These are phyloP conservation scores for Neurospora crassa DNA, from an alignment of 2,329 filamentous ascomycete genomes.

Conservation along the genomic window DNA sequence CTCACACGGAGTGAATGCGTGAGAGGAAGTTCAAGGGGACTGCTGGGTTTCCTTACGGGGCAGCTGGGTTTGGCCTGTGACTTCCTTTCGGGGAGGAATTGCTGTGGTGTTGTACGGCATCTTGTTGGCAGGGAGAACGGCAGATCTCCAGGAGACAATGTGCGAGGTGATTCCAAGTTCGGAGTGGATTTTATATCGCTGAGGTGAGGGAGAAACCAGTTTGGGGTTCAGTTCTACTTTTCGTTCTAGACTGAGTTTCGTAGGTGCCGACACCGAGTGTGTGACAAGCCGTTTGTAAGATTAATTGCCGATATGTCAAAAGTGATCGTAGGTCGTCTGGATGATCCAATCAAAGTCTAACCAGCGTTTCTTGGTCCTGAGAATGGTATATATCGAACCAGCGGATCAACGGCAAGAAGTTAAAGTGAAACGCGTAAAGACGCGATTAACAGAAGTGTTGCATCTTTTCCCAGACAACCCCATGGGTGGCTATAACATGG, in stretches of 20 bases:
- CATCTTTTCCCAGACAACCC: not conserved
- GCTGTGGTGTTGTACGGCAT: conserved; percentile 91
- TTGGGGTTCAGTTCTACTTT: not conserved
- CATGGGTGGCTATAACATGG: not conserved
- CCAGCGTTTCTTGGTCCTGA: not conserved
- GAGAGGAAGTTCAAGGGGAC: not conserved
- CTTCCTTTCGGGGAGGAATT: conserved; percentile 70
- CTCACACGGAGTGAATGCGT: not conserved
- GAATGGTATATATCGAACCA: not conserved
- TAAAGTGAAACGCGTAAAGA: conserved; percentile 11
- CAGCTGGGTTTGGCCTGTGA: conserved; percentile 75
- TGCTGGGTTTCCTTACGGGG: conserved; percentile 53
- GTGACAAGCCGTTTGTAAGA: not conserved
- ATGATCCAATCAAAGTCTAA: not conserved
- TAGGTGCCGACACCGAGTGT: not conserved
- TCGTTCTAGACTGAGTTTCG: not conserved
- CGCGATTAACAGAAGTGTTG: conserved; percentile 4
- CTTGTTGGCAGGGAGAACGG: conserved; percentile 9
- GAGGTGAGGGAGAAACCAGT: not conserved
- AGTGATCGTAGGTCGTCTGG: not conserved
- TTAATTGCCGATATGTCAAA: not conserved
- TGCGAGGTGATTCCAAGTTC: not conserved
- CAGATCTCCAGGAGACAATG: not conserved
- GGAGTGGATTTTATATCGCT: not conserved
- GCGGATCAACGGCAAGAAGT: not conserved